Base-by-base conservation (phyloP, 202 grass and related monocot species). In the Zizania palustris region DNA sequence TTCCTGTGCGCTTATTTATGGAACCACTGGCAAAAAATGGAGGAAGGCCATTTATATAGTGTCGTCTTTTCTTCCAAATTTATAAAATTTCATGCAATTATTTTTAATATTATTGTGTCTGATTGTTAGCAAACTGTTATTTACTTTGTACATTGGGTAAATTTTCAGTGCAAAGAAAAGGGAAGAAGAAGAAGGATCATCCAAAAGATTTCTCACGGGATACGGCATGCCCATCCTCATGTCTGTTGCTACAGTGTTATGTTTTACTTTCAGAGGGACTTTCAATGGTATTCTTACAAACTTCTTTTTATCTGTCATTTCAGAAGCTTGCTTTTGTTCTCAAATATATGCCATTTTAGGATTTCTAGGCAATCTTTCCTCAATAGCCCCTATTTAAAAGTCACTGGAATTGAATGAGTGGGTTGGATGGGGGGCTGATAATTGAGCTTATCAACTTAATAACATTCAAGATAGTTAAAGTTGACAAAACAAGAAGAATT, bases 181-280 rank as follows among this genome's bases (percentile, higher is more conserved):
- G 91, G 48, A 99, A 95, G 85, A 99, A 95, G 87, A 98, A 92
- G 80, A 95, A 75, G 81, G 92, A 92, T 84, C 84, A 88, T 76
- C 54, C n/a, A 15, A 93, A 86, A 71, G 86, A 93, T 71, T 86
- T 69, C 45, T 64, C 53, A 87, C 87, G 92, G 66, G 96, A 96
- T 69, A 56, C 55, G 33, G 1, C 82, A 56, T 85, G 90, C 85
- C 78, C 96, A 18, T 84, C 96, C 9, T 89, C 85, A 71, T 84
- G 87, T 62, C 81, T 99, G 68, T 85, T 99, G 68, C 88, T 93
- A 69, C 92, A 93, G 44, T 95, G 96, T 72, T 93, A 99, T 83
- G 88, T 96, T 74, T 90, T 90, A 39, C 78, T 99, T 67, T 95
- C 89, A 62, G 96, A 99, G 85, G 96, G 96, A 71, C 86, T 99